Evolutionary conservation across 495 filamentous ascomycete genomes (phyloP), one percentile per base, ranked within the genome.

Genomic region (Penicillium waksmanii): DNA sequence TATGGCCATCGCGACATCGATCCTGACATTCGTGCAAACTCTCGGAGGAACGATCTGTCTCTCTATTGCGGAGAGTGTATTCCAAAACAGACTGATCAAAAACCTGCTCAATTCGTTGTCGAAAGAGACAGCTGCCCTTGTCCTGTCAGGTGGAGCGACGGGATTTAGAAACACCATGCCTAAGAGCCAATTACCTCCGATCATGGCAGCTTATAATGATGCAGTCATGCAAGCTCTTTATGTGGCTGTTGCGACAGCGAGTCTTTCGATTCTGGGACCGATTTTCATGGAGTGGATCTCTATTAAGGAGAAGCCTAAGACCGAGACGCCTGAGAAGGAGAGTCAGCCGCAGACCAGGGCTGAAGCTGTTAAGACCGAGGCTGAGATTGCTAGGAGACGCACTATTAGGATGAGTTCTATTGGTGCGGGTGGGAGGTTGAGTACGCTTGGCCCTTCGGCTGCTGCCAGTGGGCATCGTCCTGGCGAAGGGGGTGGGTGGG

Each of bases 21-120:
- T 85, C 46, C 78, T 92, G 19, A 76, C 87, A 35, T 90, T 91
- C 70, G 60, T 76, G n/a, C 86, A 89, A 66, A 85, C 81, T 0
- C 74, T 93, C 12, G 85, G 85, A 25, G 86, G 85, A 17, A 82
- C 89, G 0, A 66, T 93, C 7, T 90, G 91, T 65, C 82, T 93
- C 51, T 83, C 83, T 2, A 85, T 92, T 34, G 87, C 77, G 5
- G 85, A 92, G 63, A 90, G 85, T 55, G 77, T 95, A 49, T 91
- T 95, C 66, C 79, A 80, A 44, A 91, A 89, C 69, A 77, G 81
- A 55, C 80, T 92, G 5, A 66, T 87, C 31, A 65, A 73, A 35
- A 84, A 85, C 40, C 70, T 92, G 1, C 65, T 56, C 8, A 57
- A 66, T 15, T 64, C 77, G 63, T 71, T 79, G 12, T 84, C 85